Base-by-base conservation (phyloP, 2,329 filamentous ascomycete species). In the Apiospora koreana region DNA sequence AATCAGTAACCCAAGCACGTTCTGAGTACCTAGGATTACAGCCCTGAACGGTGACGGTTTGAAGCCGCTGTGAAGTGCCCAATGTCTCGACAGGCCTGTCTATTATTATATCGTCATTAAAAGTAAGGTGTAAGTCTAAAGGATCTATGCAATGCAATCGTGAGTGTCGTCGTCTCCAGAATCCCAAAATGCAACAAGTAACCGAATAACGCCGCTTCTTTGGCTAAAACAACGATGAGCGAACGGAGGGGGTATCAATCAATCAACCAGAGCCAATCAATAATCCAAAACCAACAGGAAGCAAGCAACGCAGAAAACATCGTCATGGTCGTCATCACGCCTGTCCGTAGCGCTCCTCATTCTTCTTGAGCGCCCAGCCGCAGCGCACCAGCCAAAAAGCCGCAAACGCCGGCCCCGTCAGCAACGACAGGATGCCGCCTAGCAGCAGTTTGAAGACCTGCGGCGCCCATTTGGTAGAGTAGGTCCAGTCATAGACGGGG, bases 361-460 rank as follows among this genome's bases (percentile, higher is more conserved):
- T 75, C 65, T 74, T 76, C 71, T 75, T 71, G 67, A 80, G 67
- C 50, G 78, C 81, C 85, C 84, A 87, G 0, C 85, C 86, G 12
- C 83, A 85, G 69, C 84, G 81, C 65, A 83, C 76, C 46, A 88
- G 78, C 86, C 86, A 88, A 71, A 87, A 86, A 25, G 80, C 73
- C 45, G 83, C 84, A 78, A 87, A 84, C 10, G 80, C 73, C 1
- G 86, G 86, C 64, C 85, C 86, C 50, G 82, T 83, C 54, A 86
- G 68, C 64, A 86, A 72, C 8, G 82, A 84, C 38, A 87, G 77
- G 50, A 84, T 71, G 8, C 81, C 86, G 16, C 85, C 86, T 45
- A 85, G 80, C 18, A 87, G 75, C 14, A 82, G 77, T 79, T 88
- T 88, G 79, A 87, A 88, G 41, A 85, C 73, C 72, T 86, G 79